A percentile compares a stretch with the other conserved stretches of the same genome.
Conservation (phyloP, 495 filamentous ascomycete genomes). For the Parachaetomium inaequale region DNA sequence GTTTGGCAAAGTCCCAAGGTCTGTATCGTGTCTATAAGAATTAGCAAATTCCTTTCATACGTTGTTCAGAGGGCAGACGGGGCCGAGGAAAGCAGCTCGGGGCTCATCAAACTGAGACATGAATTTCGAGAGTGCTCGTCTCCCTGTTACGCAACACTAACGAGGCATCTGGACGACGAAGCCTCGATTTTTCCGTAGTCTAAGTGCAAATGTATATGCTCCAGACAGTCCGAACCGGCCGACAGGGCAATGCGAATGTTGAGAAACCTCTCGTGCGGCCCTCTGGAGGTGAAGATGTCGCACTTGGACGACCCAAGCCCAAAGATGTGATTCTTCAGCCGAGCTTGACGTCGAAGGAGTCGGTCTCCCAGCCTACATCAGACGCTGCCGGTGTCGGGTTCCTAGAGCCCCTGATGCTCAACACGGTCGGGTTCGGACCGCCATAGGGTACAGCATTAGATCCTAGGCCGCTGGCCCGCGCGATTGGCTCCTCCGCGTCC, state of each 20-base stretch:
- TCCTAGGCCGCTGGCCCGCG: not conserved
- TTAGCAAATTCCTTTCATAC: too few relatives aligned
- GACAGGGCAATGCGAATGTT: too few relatives aligned
- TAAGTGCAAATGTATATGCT: not conserved
- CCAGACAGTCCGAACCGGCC: not conserved
- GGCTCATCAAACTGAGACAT: too few relatives aligned
- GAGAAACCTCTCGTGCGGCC: not conserved
- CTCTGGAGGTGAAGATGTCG: not conserved
- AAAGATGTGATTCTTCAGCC: not conserved
- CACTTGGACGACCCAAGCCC: not conserved
- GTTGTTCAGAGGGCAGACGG: too few relatives aligned
- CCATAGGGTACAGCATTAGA: not conserved
- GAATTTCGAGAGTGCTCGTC: too few relatives aligned
- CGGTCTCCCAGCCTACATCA: conserved; percentile 2
- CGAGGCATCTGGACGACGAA: not conserved
- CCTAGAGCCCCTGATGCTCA: not conserved
- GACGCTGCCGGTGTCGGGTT: not conserved
- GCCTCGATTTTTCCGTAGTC: not conserved
- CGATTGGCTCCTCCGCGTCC: not conserved
- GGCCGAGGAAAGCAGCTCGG: too few relatives aligned
- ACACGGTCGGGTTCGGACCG: not conserved
- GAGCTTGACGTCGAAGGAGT: not conserved
- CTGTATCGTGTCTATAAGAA: too few relatives aligned
- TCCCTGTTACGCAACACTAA: too few relatives aligned
- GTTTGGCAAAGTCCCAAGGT: not conserved